These are phyloP conservation scores for Sclerotinia subarctica DNA, from an alignment of 2,329 filamentous ascomycete genomes.

Conservation along the genomic window DNA sequence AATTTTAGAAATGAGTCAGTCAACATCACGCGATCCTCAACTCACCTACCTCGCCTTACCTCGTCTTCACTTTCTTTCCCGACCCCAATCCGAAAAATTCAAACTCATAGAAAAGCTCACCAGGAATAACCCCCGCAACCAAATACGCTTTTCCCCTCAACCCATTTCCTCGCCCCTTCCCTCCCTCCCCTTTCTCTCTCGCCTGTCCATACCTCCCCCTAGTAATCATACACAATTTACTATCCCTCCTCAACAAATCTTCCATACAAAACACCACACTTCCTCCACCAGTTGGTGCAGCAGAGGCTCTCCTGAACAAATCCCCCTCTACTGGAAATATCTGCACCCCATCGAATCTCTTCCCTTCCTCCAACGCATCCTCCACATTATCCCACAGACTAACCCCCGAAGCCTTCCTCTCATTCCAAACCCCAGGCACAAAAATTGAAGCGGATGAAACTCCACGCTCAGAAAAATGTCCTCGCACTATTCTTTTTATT, in stretches of 20 bases:
- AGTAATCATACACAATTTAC: not conserved
- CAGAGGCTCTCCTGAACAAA: not conserved
- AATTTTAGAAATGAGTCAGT: not conserved
- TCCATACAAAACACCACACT: constrained; percentile 7
- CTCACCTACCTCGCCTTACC: not conserved
- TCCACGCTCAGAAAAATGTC: not conserved
- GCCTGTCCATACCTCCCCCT: not conserved
- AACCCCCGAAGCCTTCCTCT: not conserved
- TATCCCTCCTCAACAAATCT: not conserved
- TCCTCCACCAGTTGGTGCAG: no score
- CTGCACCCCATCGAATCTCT: no score
- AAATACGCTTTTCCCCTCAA: constrained; percentile 9
- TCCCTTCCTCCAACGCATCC: not conserved
- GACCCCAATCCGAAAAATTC: not conserved
- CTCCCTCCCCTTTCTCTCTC: not conserved
- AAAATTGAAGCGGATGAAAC: not conserved
- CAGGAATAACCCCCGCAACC: constrained; percentile 15
- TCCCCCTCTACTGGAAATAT: not conserved
- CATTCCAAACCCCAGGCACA: not conserved
- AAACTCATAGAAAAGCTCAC: not conserved
- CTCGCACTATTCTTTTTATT: not conserved
- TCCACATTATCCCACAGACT: not conserved
- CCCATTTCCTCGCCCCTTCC: not conserved
- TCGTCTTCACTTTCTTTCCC: not conserved
- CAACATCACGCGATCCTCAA: not conserved